These are phyloP conservation scores for Balansia obtecta DNA, from an alignment of 2,329 filamentous ascomycete species.

Conservation along the genomic window DNA sequence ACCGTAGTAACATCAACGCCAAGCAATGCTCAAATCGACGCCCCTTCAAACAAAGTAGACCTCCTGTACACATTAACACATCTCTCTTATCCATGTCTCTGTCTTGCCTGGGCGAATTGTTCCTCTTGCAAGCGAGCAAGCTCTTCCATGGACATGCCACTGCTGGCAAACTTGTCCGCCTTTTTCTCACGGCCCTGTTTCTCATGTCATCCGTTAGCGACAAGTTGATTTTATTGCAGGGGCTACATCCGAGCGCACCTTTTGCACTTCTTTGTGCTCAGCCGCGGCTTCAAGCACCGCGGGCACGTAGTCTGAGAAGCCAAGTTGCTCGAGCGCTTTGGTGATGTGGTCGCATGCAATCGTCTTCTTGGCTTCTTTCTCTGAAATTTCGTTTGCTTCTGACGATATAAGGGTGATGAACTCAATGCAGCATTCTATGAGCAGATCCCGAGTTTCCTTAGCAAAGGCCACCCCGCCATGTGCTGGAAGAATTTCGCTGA, in stretches of 20 bases:
- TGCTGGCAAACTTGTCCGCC: constrained; percentile 91
- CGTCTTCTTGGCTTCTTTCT: constrained; percentile 98
- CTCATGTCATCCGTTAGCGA: neutral
- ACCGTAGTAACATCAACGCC: constrained; percentile 16
- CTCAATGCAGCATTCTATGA: constrained; percentile 98
- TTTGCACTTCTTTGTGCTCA: constrained; percentile 86
- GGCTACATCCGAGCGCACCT: constrained; percentile 42
- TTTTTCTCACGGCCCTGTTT: constrained; percentile 84
- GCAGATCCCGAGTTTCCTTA: constrained; percentile 85
- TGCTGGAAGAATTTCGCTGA: constrained; percentile 79
- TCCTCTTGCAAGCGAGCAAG: constrained; percentile 81
- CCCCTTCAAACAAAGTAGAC: constrained; percentile 6
- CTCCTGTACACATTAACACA: neutral
- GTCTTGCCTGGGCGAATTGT: constrained; percentile 65
- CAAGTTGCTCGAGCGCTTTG: constrained; percentile 82
- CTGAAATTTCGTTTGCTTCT: constrained; percentile 96
- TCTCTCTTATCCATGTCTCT: constrained; percentile 19
- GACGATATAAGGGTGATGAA: constrained; percentile 98
- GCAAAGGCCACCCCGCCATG: constrained; percentile 72
- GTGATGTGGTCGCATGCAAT: constrained; percentile 98
- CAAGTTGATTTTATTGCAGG: constrained; percentile 34
- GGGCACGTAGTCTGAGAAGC: constrained; percentile 83
- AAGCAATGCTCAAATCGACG: constrained; percentile 21
- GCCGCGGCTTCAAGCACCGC: constrained; percentile 77
- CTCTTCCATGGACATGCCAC: constrained; percentile 83